phyloP scores from a whole-genome alignment of 139 green algal genomes.

The Auxenochlorella pyrenoidosa region DNA sequence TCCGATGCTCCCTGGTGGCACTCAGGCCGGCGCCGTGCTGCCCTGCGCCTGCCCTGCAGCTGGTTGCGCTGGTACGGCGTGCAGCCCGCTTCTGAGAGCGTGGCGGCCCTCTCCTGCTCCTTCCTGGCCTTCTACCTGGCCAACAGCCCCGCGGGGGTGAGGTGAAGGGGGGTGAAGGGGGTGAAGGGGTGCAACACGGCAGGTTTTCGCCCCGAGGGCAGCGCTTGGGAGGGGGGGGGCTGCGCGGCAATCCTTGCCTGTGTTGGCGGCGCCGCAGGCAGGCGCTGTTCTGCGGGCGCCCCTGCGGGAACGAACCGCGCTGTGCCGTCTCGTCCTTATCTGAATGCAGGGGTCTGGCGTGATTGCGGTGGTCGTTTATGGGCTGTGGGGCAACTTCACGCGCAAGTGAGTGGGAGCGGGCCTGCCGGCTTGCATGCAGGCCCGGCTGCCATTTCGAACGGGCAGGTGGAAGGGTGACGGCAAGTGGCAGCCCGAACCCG shows the following conservation, averaged over 20 bases:
- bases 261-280: too few species aligned
- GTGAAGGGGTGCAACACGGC: neutral
- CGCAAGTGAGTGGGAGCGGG: constrained; percentile 46
- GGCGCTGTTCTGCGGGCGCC: too few species aligned
- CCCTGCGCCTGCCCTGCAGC: neutral
- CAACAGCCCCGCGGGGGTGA: constrained; percentile 36
- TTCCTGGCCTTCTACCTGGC: constrained; percentile 86
- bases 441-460: too few species aligned
- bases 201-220: too few species aligned
- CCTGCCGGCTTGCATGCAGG: too few species aligned
- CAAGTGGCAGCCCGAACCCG: too few species aligned
- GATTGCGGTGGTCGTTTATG: constrained; percentile 88
- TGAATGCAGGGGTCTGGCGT: constrained; percentile 56
- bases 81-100: constrained; percentile 56
- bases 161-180: neutral
- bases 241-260: too few species aligned
- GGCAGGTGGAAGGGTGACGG: too few species aligned
- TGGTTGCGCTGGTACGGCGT: constrained; percentile 65
- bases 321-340: too few species aligned
- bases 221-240: too few species aligned
- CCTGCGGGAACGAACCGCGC: too few species aligned
- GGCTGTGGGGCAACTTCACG: constrained; percentile 80
- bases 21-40: neutral
- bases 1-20: neutral
- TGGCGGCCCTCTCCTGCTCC: constrained; percentile 66